Evolutionary conservation across 2,329 filamentous ascomycete genomes (phyloP).

Genomic region (Plectosphaerella sp.): DNA sequence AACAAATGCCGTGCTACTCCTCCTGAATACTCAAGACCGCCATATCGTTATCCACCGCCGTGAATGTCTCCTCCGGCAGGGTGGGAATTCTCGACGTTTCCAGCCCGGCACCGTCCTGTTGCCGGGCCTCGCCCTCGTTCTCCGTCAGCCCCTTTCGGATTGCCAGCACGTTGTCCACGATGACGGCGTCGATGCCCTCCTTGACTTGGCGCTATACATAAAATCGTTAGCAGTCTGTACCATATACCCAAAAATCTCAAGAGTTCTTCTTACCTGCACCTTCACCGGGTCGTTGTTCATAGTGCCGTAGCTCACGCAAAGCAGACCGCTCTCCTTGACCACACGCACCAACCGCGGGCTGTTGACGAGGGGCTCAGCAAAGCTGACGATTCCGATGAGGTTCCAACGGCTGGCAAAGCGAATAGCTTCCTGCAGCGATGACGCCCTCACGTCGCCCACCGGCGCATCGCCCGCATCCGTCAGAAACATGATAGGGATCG

Average conservation of each 20-base stretch:
- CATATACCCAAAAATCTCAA: neutral
- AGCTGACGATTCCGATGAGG: constrained; percentile 81
- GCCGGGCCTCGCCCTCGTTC: constrained; percentile 11
- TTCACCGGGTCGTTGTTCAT: constrained; percentile 84
- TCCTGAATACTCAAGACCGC: no score
- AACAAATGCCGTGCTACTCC: no score
- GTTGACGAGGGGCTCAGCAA: constrained; percentile 83
- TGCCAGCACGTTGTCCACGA: constrained; percentile 89
- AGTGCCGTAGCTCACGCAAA: constrained; percentile 91
- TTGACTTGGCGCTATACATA: constrained; percentile 73
- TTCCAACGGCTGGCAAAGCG: constrained; percentile 96
- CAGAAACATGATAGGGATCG: constrained; percentile 91
- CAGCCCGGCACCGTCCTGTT: constrained; percentile 10
- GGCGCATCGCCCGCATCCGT: constrained; percentile 79
- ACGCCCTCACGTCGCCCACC: constrained; percentile 86
- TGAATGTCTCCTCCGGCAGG: neutral
- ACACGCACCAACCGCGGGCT: constrained; percentile 86
- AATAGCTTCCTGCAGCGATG: constrained; percentile 90
- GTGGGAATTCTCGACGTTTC: neutral
- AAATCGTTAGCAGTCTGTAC: constrained; percentile 6
- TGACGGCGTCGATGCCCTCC: constrained; percentile 95
- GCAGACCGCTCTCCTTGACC: constrained; percentile 88
- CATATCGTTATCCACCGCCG: no score
- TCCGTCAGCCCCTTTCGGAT: constrained; percentile 83
- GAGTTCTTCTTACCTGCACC: constrained; percentile 65